Evolutionary conservation across 306 rosid genomes (phyloP).

Genomic region (Fagus crenata): DNA sequence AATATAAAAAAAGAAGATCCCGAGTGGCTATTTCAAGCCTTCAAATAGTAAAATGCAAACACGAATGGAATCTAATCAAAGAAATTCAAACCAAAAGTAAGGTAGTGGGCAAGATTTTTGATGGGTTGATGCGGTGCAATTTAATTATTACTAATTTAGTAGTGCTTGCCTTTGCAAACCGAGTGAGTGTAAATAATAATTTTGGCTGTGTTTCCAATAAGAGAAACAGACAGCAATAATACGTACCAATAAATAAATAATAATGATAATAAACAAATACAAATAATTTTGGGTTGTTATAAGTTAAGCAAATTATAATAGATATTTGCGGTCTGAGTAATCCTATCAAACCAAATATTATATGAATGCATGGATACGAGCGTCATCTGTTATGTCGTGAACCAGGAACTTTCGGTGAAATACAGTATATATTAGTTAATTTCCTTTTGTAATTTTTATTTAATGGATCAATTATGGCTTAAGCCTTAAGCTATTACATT

Average conservation of each 20-base stretch:
- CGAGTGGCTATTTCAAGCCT: neutral
- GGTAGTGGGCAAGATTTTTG: too few species aligned
- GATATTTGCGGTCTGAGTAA: neutral
- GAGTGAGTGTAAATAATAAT: neutral
- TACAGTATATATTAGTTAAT: neutral
- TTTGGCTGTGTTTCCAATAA: neutral
- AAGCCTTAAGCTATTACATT: too few species aligned
- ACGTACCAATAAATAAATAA: neutral
- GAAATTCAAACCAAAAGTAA: neutral
- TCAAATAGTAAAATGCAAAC: neutral
- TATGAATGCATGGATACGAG: neutral
- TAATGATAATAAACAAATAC: neutral
- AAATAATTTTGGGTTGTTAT: neutral
- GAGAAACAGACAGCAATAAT: neutral
- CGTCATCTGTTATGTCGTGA: neutral
- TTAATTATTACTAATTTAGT: too few species aligned
- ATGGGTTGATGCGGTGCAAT: too few species aligned
- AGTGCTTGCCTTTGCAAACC: too few species aligned
- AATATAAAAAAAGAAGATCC: too few species aligned
- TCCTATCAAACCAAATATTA: neutral
- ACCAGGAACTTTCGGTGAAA: neutral
- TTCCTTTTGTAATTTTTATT: neutral
- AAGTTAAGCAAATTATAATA: neutral
- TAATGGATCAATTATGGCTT: neutral
- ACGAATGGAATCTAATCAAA: neutral